These are phyloP conservation scores for Rutstroemia sp. DNA, from an alignment of 2,329 filamentous ascomycete species.

Conservation along the genomic window DNA sequence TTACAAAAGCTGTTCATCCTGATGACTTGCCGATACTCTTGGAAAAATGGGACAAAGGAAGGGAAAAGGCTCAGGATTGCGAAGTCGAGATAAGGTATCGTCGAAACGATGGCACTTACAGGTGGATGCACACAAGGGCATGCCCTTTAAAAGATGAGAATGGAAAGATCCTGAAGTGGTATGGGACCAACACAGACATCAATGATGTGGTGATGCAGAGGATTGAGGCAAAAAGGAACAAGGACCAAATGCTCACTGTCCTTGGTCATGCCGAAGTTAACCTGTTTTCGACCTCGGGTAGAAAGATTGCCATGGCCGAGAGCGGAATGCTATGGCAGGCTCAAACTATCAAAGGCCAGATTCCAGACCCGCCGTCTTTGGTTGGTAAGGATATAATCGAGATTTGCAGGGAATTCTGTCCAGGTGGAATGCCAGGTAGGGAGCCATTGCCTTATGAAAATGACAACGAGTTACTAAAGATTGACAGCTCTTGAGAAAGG, in stretches of 20 bases:
- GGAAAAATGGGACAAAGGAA: conserved; percentile 10
- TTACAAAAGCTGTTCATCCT: conserved; percentile 12
- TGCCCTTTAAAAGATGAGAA: conserved; percentile 10
- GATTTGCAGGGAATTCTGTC: conserved; percentile 6
- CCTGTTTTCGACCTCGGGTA: conserved; percentile 17
- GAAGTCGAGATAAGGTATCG: conserved; percentile 19
- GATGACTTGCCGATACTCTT: conserved; percentile 13
- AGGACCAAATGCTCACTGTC: conserved; percentile 19
- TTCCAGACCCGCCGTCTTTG: conserved; percentile 10
- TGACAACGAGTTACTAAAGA: neutral
- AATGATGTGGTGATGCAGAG: conserved; percentile 20
- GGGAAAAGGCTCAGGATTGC: conserved; percentile 5
- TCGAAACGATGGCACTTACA: conserved; percentile 20
- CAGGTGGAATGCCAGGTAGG: conserved; percentile 10
- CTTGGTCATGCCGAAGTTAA: conserved; percentile 22
- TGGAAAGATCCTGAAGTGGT: conserved; percentile 21
- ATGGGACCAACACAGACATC: conserved; percentile 23
- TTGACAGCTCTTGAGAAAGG: conserved; percentile 16
- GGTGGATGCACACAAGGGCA: conserved; percentile 22
- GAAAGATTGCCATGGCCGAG: conserved; percentile 17
- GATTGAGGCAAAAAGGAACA: conserved; percentile 19
- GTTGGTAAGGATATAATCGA: conserved; percentile 15
- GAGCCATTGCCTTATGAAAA: neutral
- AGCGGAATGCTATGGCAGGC: conserved; percentile 16
- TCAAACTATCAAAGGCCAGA: neutral